Evolutionary conservation across 768 basidiomycete genomes (phyloP).

Genomic region (Astraeus odoratus): DNA sequence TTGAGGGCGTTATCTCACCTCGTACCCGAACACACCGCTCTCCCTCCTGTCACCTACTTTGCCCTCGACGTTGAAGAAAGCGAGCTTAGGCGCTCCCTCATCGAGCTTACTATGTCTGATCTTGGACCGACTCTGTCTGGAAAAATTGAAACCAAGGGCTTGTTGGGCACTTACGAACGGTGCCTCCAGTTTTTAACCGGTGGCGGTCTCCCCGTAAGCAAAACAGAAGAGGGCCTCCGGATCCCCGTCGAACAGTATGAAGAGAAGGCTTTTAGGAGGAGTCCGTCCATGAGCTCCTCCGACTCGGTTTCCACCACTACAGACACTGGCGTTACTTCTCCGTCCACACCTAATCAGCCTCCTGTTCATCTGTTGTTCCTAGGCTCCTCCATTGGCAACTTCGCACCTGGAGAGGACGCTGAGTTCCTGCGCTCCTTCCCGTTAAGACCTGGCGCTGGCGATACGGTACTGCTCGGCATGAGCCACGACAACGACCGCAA

Average conservation of each 20-base stretch:
- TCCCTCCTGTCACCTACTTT: slow-evolving; percentile 69
- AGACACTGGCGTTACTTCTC: slow-evolving; percentile 13
- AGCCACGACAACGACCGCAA: slow-evolving; percentile 71
- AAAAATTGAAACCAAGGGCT: slow-evolving; percentile 74
- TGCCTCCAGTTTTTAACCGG: slow-evolving; percentile 74
- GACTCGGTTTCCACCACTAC: slow-evolving; percentile 14
- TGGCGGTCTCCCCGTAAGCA: slow-evolving; percentile 17
- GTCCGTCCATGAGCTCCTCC: slow-evolving; percentile 35
- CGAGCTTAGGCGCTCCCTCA: slow-evolving; percentile 77
- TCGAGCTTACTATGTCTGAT: slow-evolving; percentile 54
- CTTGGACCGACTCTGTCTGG: slow-evolving; percentile 56
- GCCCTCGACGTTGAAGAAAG: slow-evolving; percentile 89
- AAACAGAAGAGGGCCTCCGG: slow-evolving; percentile 3
- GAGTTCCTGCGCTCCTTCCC: slow-evolving; percentile 76
- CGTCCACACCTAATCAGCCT: slow-evolving; percentile 43
- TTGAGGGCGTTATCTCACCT: slow-evolving; percentile 61
- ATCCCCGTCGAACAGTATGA: slow-evolving; percentile 8
- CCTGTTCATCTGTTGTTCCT: slow-evolving; percentile 86
- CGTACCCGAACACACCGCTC: slow-evolving; percentile 29
- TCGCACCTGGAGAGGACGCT: slow-evolving; percentile 59
- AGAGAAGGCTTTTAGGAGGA: slow-evolving; percentile 13
- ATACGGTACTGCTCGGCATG: slow-evolving; percentile 85
- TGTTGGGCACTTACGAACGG: slow-evolving; percentile 89
- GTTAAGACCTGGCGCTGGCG: slow-evolving; percentile 62
- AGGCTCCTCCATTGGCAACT: slow-evolving; percentile 91